A percentile compares a stretch with the other conserved stretches of the same genome.
phyloP scores from a whole-genome alignment of 2,329 filamentous ascomycete genomes.

The Beauveria australis region DNA sequence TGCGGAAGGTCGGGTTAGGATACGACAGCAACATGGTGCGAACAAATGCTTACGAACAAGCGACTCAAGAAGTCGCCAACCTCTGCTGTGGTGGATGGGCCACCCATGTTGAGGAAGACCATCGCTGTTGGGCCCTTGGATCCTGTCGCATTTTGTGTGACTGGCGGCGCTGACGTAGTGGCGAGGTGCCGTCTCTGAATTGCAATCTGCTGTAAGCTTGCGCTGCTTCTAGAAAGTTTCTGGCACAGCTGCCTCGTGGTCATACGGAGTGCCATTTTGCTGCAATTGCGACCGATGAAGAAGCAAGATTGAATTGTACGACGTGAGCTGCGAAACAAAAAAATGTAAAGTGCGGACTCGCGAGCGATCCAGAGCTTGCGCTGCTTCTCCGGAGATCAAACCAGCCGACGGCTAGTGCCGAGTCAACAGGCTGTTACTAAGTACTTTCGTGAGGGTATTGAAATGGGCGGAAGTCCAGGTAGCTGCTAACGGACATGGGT shows the following conservation, averaged over 20 bases:
- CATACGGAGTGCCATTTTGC: conserved; percentile 32
- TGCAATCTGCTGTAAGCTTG: conserved; percentile 23
- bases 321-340: neutral
- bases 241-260: conserved; percentile 29
- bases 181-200: conserved; percentile 27
- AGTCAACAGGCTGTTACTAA: conserved; percentile 1
- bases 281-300: neutral
- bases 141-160: conserved; percentile 66
- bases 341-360: neutral
- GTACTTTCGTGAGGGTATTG: neutral
- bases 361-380: conserved; percentile 4
- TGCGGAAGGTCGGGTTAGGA: conserved; percentile 26
- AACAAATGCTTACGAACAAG: conserved; percentile 63
- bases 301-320: neutral
- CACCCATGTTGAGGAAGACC: conserved; percentile 99
- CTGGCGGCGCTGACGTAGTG: conserved; percentile 52
- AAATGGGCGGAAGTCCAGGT: neutral
- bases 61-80: conserved; percentile 84
- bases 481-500: neutral
- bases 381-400: conserved; percentile 5
- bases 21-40: conserved; percentile 11
- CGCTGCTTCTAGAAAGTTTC: conserved; percentile 15
- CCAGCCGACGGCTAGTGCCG: conserved; percentile 4
- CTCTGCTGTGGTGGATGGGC: conserved; percentile 79
- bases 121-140: conserved; percentile 85